These are phyloP conservation scores for Linderniella brevidens DNA, from an alignment of 257 asterid genomes.

Conservation along the genomic window DNA sequence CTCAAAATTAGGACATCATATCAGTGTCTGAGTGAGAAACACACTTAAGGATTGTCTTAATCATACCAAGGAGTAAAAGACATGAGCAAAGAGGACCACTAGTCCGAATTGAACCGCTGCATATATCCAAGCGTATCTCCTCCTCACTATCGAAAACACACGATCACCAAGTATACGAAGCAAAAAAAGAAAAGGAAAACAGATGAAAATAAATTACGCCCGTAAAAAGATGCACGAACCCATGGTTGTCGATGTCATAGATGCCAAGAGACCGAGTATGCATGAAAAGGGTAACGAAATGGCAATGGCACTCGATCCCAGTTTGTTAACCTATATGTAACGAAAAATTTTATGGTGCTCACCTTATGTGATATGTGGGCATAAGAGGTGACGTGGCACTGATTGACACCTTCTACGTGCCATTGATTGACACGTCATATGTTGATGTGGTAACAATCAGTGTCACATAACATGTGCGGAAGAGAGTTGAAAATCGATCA, in stretches of 20 bases:
- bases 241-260: conserved; percentile 93
- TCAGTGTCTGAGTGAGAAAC: background rate
- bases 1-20: background rate
- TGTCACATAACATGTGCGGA: background rate
- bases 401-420: no score
- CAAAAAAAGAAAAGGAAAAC: no score
- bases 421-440: no score
- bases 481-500: background rate
- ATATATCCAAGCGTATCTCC: conserved; percentile 71
- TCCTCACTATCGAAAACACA: conserved; percentile 25
- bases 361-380: no score
- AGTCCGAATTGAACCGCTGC: conserved; percentile 58
- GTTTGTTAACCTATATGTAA: conserved; percentile 33
- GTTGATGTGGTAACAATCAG: background rate
- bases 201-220: no score
- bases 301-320: conserved; percentile 86
- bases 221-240: conserved; percentile 39
- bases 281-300: conserved; percentile 87
- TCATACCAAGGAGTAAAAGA: conserved; percentile 83
- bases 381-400: no score
- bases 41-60: conserved; percentile 12
- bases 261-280: conserved; percentile 87
- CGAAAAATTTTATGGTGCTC: no score
- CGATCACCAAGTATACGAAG: no score
- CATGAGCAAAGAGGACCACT: conserved; percentile 69